phyloP scores from a whole-genome alignment of 2,329 filamentous ascomycete species.

The Paracoccidioides lutzii region DNA sequence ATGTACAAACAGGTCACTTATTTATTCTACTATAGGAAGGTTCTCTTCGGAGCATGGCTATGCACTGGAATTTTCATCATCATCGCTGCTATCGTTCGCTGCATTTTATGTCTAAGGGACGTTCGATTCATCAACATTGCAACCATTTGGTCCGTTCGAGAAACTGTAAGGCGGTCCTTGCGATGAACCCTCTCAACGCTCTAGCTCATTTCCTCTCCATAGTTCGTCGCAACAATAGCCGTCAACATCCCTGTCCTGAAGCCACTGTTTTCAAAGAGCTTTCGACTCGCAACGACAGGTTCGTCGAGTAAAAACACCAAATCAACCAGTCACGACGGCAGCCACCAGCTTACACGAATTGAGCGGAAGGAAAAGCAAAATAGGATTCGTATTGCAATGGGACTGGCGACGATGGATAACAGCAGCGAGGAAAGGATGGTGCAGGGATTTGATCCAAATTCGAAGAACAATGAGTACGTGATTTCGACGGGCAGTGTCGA shows the following conservation, averaged over 20 bases:
- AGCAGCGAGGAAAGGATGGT: conserved; percentile 6
- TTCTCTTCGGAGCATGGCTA: conserved; percentile 29
- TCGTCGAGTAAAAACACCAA: conserved; percentile 1
- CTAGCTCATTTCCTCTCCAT: not conserved
- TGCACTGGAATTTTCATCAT: conserved; percentile 36
- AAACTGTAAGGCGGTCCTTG: conserved; percentile 22
- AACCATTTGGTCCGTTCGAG: conserved; percentile 34
- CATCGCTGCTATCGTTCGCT: conserved; percentile 31
- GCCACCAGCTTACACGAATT: conserved; percentile 3
- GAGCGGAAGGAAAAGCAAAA: conserved; percentile 1
- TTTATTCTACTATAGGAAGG: conserved; percentile 17
- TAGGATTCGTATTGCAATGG: conserved; percentile 4
- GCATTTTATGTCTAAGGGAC: conserved; percentile 25
- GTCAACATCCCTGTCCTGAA: conserved; percentile 33
- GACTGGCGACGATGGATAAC: conserved; percentile 3
- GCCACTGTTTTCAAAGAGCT: conserved; percentile 24
- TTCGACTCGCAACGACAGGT: conserved; percentile 8
- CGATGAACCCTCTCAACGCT: not conserved
- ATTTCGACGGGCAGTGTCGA: conserved; percentile 4
- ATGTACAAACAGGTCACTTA: not conserved
- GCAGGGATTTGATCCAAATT: conserved; percentile 1
- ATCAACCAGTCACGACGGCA: not conserved
- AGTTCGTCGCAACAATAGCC: conserved; percentile 35
- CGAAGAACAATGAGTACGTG: conserved; percentile 1
- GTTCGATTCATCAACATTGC: conserved; percentile 27